Base-by-base conservation (phyloP, 202 grass and related monocot species). In the Hordeum pubiflorum region DNA sequence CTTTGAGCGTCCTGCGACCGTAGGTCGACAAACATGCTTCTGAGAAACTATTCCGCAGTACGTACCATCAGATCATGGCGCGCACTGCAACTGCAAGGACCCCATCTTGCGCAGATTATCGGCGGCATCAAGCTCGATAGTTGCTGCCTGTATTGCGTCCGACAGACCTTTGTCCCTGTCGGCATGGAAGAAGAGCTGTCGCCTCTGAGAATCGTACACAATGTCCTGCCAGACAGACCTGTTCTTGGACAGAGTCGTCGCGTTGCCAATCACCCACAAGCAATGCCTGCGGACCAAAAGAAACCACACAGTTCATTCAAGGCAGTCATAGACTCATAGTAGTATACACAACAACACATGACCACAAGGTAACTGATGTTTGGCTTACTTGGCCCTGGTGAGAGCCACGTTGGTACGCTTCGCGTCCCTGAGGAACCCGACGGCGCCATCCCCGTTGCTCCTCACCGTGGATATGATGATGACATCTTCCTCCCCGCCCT, bases 311-410 rank as follows among this genome's bases (percentile, higher is more conserved):
- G 21, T 17, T 59, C 13, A 71, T 39, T 15, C 20, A 6, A 70
- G 69, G 21, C 17, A 41, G 6, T 44, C 18, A 15, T 6, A 48
- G 44, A 48, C 44, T 48, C 44, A 15, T 48, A 2, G 44, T 15
- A 15, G 4, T 5, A 37, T 37, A 38, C 3, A 39, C 41, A 58
- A 55, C 0, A 69, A 5, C 9, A 31, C 2, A 38, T 48, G 44
- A 15, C 13, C 44, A 48, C 44, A 48, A 6, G 10, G 9, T 9
- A 29, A 9, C 0, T 17, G 13, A 79, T 33, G 60, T 18, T 64
- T 64, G 62, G 64, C 83, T 37, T 86, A 86, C 76, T 74, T 86
- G 1, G 83, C 83, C 58, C 83, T 86, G 22, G 83, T 80, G 22
- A 77, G 29, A 69, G 63, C 82, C 50, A 84, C 82, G 4, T 65